Conservation (phyloP, 768 basidiomycete genomes). For the Strobilomyces dryophilus region DNA sequence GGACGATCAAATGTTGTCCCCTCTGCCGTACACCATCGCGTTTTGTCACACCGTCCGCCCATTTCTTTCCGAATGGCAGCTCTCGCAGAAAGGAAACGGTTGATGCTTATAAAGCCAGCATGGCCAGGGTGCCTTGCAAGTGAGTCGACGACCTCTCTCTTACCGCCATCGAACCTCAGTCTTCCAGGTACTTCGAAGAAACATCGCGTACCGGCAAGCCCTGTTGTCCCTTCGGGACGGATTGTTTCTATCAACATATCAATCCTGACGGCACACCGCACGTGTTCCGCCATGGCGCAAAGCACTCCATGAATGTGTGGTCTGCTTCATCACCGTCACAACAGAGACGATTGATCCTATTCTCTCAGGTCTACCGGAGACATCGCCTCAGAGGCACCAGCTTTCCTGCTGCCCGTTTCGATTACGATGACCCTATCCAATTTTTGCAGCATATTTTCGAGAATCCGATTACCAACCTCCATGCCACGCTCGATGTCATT, state of each 20-base stretch:
- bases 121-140: slow-evolving; percentile 68
- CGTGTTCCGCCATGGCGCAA: slow-evolving; percentile 52
- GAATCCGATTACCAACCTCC: slow-evolving; percentile 39
- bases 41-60: slow-evolving; percentile 72
- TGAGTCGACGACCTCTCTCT: slow-evolving; percentile 27
- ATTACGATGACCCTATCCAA: slow-evolving; percentile 34
- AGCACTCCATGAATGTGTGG: slow-evolving; percentile 50
- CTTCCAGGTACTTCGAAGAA: slow-evolving; percentile 55
- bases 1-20: slow-evolving; percentile 72
- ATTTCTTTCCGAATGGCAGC: slow-evolving; percentile 54
- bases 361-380: slow-evolving; percentile 24
- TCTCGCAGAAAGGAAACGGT: slow-evolving; percentile 49
- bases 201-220: slow-evolving; percentile 44
- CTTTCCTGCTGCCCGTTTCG: slow-evolving; percentile 26
- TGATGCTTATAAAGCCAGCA: slow-evolving; percentile 65
- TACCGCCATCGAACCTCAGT: background rate
- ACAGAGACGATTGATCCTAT: slow-evolving; percentile 3
- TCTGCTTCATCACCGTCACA: slow-evolving; percentile 31
- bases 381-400: slow-evolving; percentile 17
- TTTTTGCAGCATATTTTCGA: slow-evolving; percentile 49
- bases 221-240: slow-evolving; percentile 73
- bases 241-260: slow-evolving; percentile 77
- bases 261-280: slow-evolving; percentile 63
- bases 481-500: slow-evolving; percentile 38
- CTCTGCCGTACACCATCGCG: slow-evolving; percentile 66